These are phyloP conservation scores for Castanea crenata DNA, from an alignment of 306 rosid genomes.

Conservation along the genomic window DNA sequence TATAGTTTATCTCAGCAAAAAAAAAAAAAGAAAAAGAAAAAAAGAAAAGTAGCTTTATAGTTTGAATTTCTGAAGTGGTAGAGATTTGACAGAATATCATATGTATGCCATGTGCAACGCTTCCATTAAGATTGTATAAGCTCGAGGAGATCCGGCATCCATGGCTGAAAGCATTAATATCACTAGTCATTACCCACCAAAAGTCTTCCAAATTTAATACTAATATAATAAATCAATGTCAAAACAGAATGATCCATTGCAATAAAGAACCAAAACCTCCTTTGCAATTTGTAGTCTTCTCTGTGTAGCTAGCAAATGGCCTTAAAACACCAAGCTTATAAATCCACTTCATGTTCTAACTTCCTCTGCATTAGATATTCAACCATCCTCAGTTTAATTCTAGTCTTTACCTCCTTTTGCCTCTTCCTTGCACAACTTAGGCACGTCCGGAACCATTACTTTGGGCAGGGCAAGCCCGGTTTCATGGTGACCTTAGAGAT, in stretches of 20 bases:
- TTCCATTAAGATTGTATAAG: not conserved
- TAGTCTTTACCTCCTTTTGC: constrained; percentile 2
- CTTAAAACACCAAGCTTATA: constrained; percentile 13
- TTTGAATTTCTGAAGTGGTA: constrained; percentile 6
- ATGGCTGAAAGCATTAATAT: not conserved
- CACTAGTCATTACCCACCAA: not conserved
- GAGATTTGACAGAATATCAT: not conserved
- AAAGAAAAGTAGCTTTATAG: not conserved
- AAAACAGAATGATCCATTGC: no score
- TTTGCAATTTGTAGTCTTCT: no score
- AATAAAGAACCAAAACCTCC: no score
- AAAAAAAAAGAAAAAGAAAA: no score
- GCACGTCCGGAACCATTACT: not conserved
- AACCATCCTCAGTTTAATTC: constrained; percentile 1
- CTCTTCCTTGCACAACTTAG: constrained; percentile 19
- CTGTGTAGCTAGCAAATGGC: not conserved
- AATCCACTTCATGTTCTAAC: not conserved
- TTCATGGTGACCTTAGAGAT: constrained; percentile 28
- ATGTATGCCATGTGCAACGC: not conserved
- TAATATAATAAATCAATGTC: no score
- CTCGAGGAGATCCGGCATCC: constrained; percentile 2
- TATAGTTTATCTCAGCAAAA: no score
- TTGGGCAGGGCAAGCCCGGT: not conserved
- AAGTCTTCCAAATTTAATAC: not conserved
- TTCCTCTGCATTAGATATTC: constrained; percentile 10